Conservation (phyloP, 345 rosid genomes). For the Eucalyptus grandis region DNA sequence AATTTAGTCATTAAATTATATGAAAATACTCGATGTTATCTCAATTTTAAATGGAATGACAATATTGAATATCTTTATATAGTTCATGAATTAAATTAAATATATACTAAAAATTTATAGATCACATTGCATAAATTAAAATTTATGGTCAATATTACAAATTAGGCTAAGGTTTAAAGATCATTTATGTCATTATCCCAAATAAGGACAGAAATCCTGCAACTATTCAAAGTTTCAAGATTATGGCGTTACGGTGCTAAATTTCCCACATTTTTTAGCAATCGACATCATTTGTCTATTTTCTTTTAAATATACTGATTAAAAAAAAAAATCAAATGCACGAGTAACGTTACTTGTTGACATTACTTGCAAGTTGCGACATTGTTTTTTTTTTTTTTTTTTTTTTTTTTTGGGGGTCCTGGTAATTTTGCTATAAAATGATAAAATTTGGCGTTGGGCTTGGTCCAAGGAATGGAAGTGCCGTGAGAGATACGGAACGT, state of each 20-base stretch:
- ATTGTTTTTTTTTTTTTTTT: background rate
- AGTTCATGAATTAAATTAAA: too few relatives aligned
- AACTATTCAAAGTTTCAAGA: background rate
- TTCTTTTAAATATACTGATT: background rate
- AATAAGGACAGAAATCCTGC: background rate
- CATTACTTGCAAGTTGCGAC: background rate
- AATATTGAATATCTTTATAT: too few relatives aligned
- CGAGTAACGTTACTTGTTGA: rapidly evolving
- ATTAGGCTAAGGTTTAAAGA: too few relatives aligned
- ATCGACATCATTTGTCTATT: background rate
- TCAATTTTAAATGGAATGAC: too few relatives aligned
- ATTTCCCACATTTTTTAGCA: background rate
- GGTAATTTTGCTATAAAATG: background rate
- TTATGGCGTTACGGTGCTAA: rapidly evolving
- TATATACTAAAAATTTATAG: too few relatives aligned
- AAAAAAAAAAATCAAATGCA: background rate
- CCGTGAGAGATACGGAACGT: background rate
- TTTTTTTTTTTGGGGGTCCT: too few relatives aligned
- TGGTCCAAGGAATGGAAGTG: background rate
- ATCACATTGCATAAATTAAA: rapidly evolving
- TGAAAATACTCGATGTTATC: too few relatives aligned
- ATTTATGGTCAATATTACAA: rapidly evolving
- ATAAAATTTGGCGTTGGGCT: background rate
- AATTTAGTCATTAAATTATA: too few relatives aligned
- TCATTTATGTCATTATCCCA: too few relatives aligned